phyloP scores from a whole-genome alignment of 2,329 filamentous ascomycete species.

The Colletotrichum phormii region DNA sequence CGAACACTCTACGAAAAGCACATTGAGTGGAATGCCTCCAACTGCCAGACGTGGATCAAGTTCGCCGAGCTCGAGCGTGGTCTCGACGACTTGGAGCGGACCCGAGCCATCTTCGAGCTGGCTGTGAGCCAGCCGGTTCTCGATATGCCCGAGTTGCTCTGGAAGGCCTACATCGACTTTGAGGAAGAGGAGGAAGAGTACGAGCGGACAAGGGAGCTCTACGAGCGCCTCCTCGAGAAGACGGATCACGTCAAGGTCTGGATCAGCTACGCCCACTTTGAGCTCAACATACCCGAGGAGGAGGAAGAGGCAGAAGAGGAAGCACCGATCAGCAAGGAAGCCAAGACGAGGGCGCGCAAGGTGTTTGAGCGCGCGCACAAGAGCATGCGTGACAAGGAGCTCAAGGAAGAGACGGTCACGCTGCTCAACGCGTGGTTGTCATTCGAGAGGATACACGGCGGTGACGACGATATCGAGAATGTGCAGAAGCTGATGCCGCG shows the following conservation, averaged over 20 bases:
- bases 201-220: constrained; percentile 82
- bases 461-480: constrained; percentile 78
- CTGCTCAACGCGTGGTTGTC: constrained; percentile 92
- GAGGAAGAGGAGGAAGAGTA: constrained; percentile 97
- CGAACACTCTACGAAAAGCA: constrained; percentile 94
- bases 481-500: constrained; percentile 95
- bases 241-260: constrained; percentile 99
- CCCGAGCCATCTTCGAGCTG: constrained; percentile 91
- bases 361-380: constrained; percentile 89
- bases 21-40: constrained; percentile 90
- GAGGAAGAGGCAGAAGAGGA: constrained; percentile 72
- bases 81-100: constrained; percentile 88
- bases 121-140: constrained; percentile 84
- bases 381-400: constrained; percentile 87
- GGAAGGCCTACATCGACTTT: constrained; percentile 99
- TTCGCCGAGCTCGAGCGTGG: constrained; percentile 94
- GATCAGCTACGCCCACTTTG: constrained; percentile 98
- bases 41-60: constrained; percentile 94
- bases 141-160: constrained; percentile 97
- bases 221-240: constrained; percentile 91
- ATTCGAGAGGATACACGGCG: constrained; percentile 90
- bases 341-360: constrained; percentile 83
- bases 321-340: constrained; percentile 80
- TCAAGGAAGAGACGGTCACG: constrained; percentile 94
- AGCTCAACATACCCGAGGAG: constrained; percentile 90